phyloP scores from a whole-genome alignment of 1,284 basidiomycete genomes.

The Moesziomyces parantarcticus region DNA sequence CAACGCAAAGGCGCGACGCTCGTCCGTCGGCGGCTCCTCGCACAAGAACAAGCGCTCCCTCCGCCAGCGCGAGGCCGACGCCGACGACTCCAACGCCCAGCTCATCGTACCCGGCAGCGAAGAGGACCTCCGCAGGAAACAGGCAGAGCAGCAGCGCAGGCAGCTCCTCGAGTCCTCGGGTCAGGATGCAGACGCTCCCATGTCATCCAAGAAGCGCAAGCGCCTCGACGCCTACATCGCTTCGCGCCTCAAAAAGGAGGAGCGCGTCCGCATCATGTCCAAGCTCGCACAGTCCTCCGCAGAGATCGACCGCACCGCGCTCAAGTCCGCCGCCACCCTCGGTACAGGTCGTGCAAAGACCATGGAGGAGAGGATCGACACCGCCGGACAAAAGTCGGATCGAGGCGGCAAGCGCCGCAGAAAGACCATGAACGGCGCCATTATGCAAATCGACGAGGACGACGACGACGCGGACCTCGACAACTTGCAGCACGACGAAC shows the following conservation, averaged over 20 bases:
- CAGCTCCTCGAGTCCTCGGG: constrained; percentile 49
- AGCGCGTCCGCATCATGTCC: constrained; percentile 59
- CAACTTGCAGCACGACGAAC: constrained; percentile 16
- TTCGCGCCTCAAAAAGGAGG: constrained; percentile 66
- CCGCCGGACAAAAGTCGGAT: constrained; percentile 38
- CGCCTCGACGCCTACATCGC: constrained; percentile 68
- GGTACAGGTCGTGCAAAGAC: constrained; percentile 60
- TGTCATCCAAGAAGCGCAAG: constrained; percentile 67
- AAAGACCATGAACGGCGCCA: constrained; percentile 40
- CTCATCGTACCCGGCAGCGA: constrained; percentile 58
- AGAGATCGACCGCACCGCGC: constrained; percentile 59
- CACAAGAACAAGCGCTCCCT: constrained; percentile 62
- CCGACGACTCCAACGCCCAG: constrained; percentile 56
- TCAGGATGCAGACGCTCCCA: constrained; percentile 46
- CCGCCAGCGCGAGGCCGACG: constrained; percentile 40
- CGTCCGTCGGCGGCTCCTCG: constrained; percentile 59
- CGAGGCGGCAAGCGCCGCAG: constrained; percentile 18
- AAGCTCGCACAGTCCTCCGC: constrained; percentile 61
- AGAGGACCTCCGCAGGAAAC: constrained; percentile 33
- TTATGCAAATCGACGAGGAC: constrained; percentile 54
- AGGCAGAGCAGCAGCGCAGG: constrained; percentile 47
- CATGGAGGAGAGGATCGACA: constrained; percentile 57
- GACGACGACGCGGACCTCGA: constrained; percentile 55
- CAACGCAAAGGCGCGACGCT: constrained; percentile 65
- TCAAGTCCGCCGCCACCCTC: constrained; percentile 62